Base-by-base conservation (phyloP, 495 filamentous ascomycete species). In the Barbatosphaeria neglecta region DNA sequence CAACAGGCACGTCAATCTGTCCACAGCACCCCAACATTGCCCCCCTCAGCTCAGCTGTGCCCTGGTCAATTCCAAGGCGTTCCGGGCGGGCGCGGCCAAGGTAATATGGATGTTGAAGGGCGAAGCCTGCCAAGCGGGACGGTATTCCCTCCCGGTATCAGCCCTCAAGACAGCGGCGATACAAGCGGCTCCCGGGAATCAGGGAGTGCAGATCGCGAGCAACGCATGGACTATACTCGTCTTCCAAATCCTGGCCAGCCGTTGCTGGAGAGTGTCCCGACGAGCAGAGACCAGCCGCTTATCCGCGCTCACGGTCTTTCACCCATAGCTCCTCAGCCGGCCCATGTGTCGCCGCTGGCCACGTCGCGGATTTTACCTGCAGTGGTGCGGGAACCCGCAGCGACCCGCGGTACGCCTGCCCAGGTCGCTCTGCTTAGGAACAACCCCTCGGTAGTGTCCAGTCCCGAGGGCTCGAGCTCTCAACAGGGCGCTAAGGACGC, bases 271-370 rank as follows among this genome's bases (percentile, higher is more conserved):
- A 56, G 63, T 41, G 51, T 53, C 42, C 33, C 9, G 39, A 1
- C 22, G 19, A 13, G 3, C 51, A 54, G 48, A 54, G 47, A 52
- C 61, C 53, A 16, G 55, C 45, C 22, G 56, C 40, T 71, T 28
- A 51, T 73, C 28, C 64, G 64, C 43, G 58, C 60, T 18, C 67
- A 73, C 52, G 66, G 76, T 50, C 67, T 77, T 11, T 84, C 83
- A 16, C 87, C 88, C 22, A 67, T 84, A 51, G 87, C 87, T 40
- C 88, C 88, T 31, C 85, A 86, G 48, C 88, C 88, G 24, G 81
- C 83, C 25, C 79, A 85, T 52, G 83, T 92, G 18, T 89, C 88
- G 17, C 86, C 85, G 8, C 60, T 92, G 40, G 81, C 83, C 19
- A 72, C 73, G 22, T 67, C 79, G 37, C 83, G 82, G 56, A 70